Evolutionary conservation across 108 stramenopile species (phyloP).

Genomic region (Cyclostephanos tholiformis): DNA sequence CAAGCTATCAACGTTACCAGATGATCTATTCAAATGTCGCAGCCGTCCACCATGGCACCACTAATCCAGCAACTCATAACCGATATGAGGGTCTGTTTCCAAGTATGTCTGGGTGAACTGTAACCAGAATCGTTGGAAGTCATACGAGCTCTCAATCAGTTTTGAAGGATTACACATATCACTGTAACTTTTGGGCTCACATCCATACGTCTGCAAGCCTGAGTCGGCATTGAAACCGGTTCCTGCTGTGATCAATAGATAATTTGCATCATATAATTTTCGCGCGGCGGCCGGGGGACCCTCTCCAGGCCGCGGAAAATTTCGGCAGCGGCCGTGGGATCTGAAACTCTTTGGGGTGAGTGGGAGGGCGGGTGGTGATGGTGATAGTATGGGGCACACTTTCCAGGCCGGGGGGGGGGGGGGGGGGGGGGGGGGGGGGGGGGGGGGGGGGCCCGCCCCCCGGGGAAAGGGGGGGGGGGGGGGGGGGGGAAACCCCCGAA

Average conservation of each 20-base stretch:
- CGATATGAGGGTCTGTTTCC: slow-evolving; percentile 52
- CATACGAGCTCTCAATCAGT: slow-evolving; percentile 19
- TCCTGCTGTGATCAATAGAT: slow-evolving; percentile 56
- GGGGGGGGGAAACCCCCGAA: too few relatives aligned
- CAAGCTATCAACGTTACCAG: slow-evolving; percentile 8
- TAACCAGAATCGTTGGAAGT: slow-evolving; percentile 60
- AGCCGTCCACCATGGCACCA: slow-evolving; percentile 51
- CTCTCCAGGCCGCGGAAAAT: too few relatives aligned
- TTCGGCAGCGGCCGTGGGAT: too few relatives aligned
- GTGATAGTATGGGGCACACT: too few relatives aligned
- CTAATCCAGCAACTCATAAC: slow-evolving; percentile 53
- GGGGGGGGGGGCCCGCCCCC: too few relatives aligned
- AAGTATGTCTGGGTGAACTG: slow-evolving; percentile 45
- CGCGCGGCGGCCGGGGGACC: too few relatives aligned
- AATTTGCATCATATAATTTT: slow-evolving; percentile 36
- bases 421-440: too few relatives aligned
- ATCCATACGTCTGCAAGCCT: slow-evolving; percentile 53
- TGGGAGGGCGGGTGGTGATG: too few relatives aligned
- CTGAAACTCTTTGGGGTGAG: too few relatives aligned
- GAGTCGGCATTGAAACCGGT: slow-evolving; percentile 62
- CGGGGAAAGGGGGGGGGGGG: too few relatives aligned
- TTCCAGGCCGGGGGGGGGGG: too few relatives aligned
- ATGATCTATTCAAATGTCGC: slow-evolving; percentile 10
- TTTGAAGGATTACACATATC: slow-evolving; percentile 52
- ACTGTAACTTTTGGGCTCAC: slow-evolving; percentile 36